These are phyloP conservation scores for Termitomyces sp. DNA, from an alignment of 768 basidiomycete species.

Conservation along the genomic window DNA sequence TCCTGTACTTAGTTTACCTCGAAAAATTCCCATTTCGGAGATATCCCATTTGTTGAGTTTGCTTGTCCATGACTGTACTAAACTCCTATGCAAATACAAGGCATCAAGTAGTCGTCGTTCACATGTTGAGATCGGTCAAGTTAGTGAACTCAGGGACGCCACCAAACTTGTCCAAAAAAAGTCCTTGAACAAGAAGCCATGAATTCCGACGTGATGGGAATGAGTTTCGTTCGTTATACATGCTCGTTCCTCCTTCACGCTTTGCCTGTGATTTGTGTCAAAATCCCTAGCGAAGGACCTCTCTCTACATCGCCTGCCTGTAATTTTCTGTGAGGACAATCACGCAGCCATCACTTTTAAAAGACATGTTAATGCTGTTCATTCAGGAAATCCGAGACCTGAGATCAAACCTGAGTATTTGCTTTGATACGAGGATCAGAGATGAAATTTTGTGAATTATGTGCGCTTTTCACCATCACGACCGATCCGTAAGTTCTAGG, in stretches of 20 bases:
- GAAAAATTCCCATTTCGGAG: too few species aligned
- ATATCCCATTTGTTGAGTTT: too few species aligned
- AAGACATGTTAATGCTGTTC: not conserved
- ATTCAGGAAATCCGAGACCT: not conserved
- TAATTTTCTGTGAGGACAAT: not conserved
- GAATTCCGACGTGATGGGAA: not conserved
- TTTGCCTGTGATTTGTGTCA: not conserved
- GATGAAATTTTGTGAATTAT: constrained; percentile 9
- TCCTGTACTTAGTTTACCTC: too few species aligned
- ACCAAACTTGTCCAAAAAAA: not conserved
- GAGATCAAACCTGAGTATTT: not conserved
- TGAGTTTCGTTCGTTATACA: not conserved
- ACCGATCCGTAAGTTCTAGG: constrained; percentile 5
- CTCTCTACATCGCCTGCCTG: constrained; percentile 1
- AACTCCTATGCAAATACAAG: too few species aligned
- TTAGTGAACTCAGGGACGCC: too few species aligned
- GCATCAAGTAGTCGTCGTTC: too few species aligned
- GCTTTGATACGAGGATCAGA: constrained; percentile 4
- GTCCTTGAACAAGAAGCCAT: not conserved
- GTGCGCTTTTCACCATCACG: constrained; percentile 4
- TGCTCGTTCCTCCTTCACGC: not conserved
- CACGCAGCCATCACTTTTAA: not conserved
- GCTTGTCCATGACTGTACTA: too few species aligned
- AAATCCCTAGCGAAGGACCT: constrained; percentile 10
- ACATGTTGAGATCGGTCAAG: too few species aligned